phyloP scores from a whole-genome alignment of 2,329 filamentous ascomycete species.

The Biscogniauxia marginata region DNA sequence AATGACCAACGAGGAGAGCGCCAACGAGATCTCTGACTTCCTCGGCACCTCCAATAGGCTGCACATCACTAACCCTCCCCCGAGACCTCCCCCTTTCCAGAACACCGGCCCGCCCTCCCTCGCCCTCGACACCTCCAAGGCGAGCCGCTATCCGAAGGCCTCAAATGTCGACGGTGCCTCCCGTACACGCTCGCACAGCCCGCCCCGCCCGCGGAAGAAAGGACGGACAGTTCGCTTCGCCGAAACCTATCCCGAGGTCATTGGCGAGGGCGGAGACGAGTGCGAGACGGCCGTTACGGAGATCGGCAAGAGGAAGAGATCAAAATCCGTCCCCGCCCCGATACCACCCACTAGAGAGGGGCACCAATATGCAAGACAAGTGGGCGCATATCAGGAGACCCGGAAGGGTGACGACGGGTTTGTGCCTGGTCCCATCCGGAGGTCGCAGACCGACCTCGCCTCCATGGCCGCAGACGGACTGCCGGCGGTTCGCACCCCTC shows the following conservation, averaged over 20 bases:
- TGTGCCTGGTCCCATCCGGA: constrained; percentile 51
- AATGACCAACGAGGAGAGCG: constrained; percentile 41
- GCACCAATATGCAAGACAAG: constrained; percentile 26
- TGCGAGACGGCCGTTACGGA: constrained; percentile 70
- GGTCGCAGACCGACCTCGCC: constrained; percentile 57
- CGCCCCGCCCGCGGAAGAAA: constrained; percentile 53
- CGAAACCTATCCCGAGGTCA: constrained; percentile 71
- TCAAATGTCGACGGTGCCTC: constrained; percentile 44
- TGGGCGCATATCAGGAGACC: constrained; percentile 24
- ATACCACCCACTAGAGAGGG: constrained; percentile 33
- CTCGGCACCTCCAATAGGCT: constrained; percentile 56
- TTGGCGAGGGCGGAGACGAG: constrained; percentile 90
- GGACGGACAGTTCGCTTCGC: constrained; percentile 74
- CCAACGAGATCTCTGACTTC: constrained; percentile 58
- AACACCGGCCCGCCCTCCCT: constrained; percentile 39
- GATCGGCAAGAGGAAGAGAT: constrained; percentile 60
- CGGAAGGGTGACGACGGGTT: constrained; percentile 44
- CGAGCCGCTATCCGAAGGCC: constrained; percentile 56
- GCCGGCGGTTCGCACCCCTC: constrained; percentile 13
- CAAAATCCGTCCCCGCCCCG: constrained; percentile 36
- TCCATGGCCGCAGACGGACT: constrained; percentile 28
- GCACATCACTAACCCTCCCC: constrained; percentile 51
- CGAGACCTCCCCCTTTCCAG: constrained; percentile 33
- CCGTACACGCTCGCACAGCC: constrained; percentile 43
- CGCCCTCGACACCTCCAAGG: constrained; percentile 54